Evolutionary conservation across 345 rosid genomes (phyloP), one percentile per base, ranked within the genome.

Genomic region (Pistacia atlantica): DNA sequence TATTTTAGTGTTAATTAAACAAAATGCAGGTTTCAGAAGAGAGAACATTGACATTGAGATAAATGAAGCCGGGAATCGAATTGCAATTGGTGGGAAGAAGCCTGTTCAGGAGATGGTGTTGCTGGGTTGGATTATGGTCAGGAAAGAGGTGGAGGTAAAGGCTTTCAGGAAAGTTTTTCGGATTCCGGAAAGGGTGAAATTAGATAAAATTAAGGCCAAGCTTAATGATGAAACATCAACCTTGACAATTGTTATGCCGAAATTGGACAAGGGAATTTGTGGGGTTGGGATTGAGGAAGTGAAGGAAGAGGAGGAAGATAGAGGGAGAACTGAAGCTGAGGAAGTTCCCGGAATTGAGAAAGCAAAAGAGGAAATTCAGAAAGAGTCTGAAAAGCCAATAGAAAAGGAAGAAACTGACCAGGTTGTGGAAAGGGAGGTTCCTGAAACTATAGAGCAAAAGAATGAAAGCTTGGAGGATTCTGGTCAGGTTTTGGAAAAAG

Each of bases 81-180:
- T 95, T 42, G 80, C 81, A 0, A 75, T 96, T 57, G 62, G 78
- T 10, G 93, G 97, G 81, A 83, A 69, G 75, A 93, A 85, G 83
- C 84, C 90, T 0, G 93, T 93, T 22, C 93, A 89, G 69, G 91
- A 95, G 82, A 82, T 91, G 90, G 87, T 82, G 82, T 61, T 90
- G 80, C 71, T 62, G 51, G 94, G 90, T 25, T 89, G 91, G 93
- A 83, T 88, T 68, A 80, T 88, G 79, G 78, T 84, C 83, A 91
- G 67, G 75, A 87, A 85, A 64, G 90, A 86, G 80, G 90, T 84
- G 7, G 93, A 90, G 78, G 25, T 89, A 14, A 87, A 82, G 77
- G 81, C 82, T 13, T 91, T 95, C 38, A 74, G 52, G 66, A 90
- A 88, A 79, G 90, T 76, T 73, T 92, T 92, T 61, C 75, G 52